A percentile compares a stretch with the other conserved stretches of the same genome.
phyloP scores from a whole-genome alignment of 1,284 basidiomycete species.

The Marasmius tenuissimus region DNA sequence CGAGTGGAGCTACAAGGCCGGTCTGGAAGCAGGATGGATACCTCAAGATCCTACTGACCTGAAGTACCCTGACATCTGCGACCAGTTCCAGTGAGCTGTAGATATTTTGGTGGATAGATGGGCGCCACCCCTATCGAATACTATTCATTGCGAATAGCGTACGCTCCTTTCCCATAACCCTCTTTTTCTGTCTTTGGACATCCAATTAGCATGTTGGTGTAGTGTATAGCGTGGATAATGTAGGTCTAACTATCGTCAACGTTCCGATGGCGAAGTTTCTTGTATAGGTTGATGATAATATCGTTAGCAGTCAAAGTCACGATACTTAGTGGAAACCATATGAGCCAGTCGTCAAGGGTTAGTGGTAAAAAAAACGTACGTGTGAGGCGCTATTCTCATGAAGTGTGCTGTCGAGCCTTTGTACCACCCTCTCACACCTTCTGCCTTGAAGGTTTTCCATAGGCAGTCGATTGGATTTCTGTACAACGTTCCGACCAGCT shows the following conservation, averaged over 20 bases:
- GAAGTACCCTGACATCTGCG: slow-evolving; percentile 53
- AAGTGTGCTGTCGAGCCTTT: slow-evolving; percentile 95
- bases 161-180: neutral
- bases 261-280: slow-evolving; percentile 25
- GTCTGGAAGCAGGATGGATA: slow-evolving; percentile 83
- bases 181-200: neutral
- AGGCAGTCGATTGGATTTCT: slow-evolving; percentile 93
- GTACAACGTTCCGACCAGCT: slow-evolving; percentile 77
- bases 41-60: slow-evolving; percentile 58
- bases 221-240: neutral
- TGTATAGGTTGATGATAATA: slow-evolving; percentile 78
- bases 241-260: slow-evolving; percentile 9
- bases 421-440: slow-evolving; percentile 91
- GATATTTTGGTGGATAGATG: neutral
- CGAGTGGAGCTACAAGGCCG: slow-evolving; percentile 78
- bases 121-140: neutral
- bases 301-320: slow-evolving; percentile 88
- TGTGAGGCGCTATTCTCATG: slow-evolving; percentile 89
- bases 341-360: neutral
- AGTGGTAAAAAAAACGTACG: slow-evolving; percentile 45
- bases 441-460: slow-evolving; percentile 92
- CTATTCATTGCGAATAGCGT: neutral
- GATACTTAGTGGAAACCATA: slow-evolving; percentile 49
- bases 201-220: neutral
- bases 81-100: slow-evolving; percentile 1